These are phyloP conservation scores for Pyrenula aspistea DNA, from an alignment of 495 filamentous ascomycete genomes.

Conservation along the genomic window DNA sequence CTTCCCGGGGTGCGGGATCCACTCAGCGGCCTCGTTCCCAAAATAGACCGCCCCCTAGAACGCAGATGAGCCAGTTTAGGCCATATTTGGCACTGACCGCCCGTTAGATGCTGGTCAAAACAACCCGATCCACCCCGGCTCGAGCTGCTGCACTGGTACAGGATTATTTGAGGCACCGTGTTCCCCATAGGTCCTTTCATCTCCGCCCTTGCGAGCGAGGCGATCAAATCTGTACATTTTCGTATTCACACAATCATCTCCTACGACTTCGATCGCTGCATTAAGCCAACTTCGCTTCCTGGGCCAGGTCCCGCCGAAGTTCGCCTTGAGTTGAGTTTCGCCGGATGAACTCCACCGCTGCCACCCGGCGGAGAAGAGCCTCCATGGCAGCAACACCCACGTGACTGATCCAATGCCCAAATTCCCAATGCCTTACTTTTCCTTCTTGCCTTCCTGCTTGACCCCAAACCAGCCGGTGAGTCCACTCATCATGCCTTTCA, in stretches of 20 bases:
- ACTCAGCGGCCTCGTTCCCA: background rate
- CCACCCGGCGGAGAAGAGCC: background rate
- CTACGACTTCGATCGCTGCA: too few relatives aligned
- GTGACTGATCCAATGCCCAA: background rate
- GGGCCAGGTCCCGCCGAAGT: too few relatives aligned
- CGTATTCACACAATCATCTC: too few relatives aligned
- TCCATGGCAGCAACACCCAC: background rate
- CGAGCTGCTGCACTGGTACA: too few relatives aligned
- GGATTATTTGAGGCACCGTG: background rate
- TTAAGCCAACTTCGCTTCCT: too few relatives aligned
- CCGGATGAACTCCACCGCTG: background rate
- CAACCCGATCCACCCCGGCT: background rate
- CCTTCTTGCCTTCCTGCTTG: constrained; percentile 16
- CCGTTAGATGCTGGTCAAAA: background rate
- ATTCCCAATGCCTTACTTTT: constrained; percentile 9
- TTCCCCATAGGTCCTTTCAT: background rate
- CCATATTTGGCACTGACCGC: background rate
- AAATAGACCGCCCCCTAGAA: background rate
- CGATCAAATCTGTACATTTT: too few relatives aligned
- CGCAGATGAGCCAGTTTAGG: background rate
- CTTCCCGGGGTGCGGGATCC: background rate
- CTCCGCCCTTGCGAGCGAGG: background rate
- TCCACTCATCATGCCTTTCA: constrained; percentile 71
- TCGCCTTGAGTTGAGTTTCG: background rate
- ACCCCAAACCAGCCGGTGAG: constrained; percentile 44